Evolutionary conservation across 1,139 yeast genomes (phyloP).

Genomic region (Saccharomyces hybrid): DNA sequence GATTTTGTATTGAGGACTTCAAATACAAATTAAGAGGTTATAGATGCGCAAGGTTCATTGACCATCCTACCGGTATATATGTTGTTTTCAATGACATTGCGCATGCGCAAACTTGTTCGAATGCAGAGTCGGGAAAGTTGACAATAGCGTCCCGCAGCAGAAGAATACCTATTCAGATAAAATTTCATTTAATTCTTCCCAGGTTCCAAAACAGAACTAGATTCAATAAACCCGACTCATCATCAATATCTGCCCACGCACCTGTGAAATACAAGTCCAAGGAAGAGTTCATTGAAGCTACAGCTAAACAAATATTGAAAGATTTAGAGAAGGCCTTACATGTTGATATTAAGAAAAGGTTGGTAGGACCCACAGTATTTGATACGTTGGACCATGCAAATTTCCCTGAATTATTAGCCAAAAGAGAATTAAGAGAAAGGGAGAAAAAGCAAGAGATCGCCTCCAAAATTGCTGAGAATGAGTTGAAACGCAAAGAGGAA

Average conservation of each 20-base stretch:
- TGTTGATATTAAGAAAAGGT: too few species aligned
- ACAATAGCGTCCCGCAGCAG: conserved; percentile 23
- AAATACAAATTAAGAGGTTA: conserved; percentile 34
- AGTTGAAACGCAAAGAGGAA: too few species aligned
- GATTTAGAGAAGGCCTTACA: too few species aligned
- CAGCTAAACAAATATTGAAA: too few species aligned
- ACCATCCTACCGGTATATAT: conserved; percentile 61
- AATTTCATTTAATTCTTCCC: conserved; percentile 21
- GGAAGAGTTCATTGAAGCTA: conserved; percentile 43
- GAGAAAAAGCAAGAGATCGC: too few species aligned
- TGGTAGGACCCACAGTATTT: too few species aligned
- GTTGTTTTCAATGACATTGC: conserved; percentile 56
- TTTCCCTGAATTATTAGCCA: too few species aligned
- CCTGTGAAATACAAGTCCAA: conserved; percentile 20
- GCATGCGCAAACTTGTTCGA: conserved; percentile 62
- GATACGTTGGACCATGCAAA: too few species aligned
- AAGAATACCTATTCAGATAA: conserved; percentile 20
- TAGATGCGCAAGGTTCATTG: conserved; percentile 57
- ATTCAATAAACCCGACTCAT: not conserved
- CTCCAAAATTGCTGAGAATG: too few species aligned
- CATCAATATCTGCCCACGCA: too few species aligned
- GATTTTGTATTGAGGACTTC: conserved; percentile 26
- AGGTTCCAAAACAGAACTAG: conserved; percentile 4
- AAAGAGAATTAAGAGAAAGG: too few species aligned
- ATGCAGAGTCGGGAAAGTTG: conserved; percentile 54